Conservation (phyloP, 2,329 filamentous ascomycete species). For the Shiraia sp. region DNA sequence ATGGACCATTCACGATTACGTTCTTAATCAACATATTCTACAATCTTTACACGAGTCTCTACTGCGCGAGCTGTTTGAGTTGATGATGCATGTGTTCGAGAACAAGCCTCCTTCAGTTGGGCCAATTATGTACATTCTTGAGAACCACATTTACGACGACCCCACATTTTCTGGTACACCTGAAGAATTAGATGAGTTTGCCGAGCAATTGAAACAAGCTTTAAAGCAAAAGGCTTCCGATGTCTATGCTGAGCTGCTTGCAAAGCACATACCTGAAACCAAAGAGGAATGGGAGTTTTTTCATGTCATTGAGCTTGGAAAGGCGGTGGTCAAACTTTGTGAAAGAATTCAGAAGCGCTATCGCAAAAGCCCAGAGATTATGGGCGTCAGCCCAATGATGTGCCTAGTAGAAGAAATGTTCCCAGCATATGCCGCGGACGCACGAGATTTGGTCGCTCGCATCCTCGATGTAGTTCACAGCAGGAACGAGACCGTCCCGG, state of each 20-base stretch:
- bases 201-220: conserved; percentile 70
- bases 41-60: conserved; percentile 77
- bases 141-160: conserved; percentile 81
- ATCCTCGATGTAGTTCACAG: conserved; percentile 76
- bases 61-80: conserved; percentile 82
- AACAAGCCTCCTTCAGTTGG: conserved; percentile 81
- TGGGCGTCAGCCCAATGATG: conserved; percentile 71
- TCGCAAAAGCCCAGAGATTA: conserved; percentile 81
- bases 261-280: conserved; percentile 76
- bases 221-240: conserved; percentile 74
- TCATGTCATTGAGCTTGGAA: conserved; percentile 86
- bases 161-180: conserved; percentile 71
- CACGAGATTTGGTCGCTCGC: conserved; percentile 78
- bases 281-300: conserved; percentile 87
- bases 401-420: conserved; percentile 83
- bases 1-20: conserved; percentile 56
- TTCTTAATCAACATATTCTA: conserved; percentile 73
- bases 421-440: conserved; percentile 88
- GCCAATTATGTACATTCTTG: conserved; percentile 77
- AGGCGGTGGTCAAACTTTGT: conserved; percentile 80
- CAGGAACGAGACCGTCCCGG: conserved; percentile 73
- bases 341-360: conserved; percentile 93
- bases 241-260: conserved; percentile 79
- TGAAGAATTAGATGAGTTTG: conserved; percentile 73
- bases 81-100: conserved; percentile 88